Evolutionary conservation across 179 eudicot species (phyloP), one percentile per base, ranked within the genome.

Genomic region (Drosera spatulata): DNA sequence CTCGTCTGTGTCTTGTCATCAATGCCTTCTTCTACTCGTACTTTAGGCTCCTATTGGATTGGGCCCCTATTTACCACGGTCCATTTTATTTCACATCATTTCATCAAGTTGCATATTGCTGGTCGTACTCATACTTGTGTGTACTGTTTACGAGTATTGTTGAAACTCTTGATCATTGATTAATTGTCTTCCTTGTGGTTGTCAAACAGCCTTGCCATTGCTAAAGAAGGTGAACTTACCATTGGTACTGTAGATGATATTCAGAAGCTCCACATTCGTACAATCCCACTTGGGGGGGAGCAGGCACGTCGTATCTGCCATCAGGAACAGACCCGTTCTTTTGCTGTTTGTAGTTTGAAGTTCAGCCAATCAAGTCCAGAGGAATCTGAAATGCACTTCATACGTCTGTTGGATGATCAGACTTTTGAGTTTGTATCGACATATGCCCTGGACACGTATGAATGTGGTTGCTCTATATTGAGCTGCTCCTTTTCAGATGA

Each of bases 401-500:
- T 93, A 58, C 97, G 99, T 60, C 77, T 93, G 77, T 71, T 93
- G 55, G 99, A 93, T 75, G 99, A 90, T 69, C 99, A 93, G 66
- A 81, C 95, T 55, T 93, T 93, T 71, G 99, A 93, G 60, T 83
- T 85, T 70, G 70, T 90, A 67, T 89, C 95, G 6, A 82, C 95
- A 11, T 87, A 89, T 63, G 79, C 95, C 39, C 97, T 93, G 44
- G 99, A 93, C 75, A 95, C 90, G 41, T 89, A 60, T 62, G 97
- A 93, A 81, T 74, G 78, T 66, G 99, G 95, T 56, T 93, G 99
- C 75, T 93, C 99, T 66, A 85, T 93, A 44, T 74, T 89, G 33
- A 93, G 95, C 68, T 93, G 99, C 83, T 86, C 99, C 42, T 93
- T 93, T 75, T 77, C 95, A 39, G 99, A 93, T 74, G 99, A 93